phyloP scores from a whole-genome alignment of 495 filamentous ascomycete species.

The Tuber indicum region DNA sequence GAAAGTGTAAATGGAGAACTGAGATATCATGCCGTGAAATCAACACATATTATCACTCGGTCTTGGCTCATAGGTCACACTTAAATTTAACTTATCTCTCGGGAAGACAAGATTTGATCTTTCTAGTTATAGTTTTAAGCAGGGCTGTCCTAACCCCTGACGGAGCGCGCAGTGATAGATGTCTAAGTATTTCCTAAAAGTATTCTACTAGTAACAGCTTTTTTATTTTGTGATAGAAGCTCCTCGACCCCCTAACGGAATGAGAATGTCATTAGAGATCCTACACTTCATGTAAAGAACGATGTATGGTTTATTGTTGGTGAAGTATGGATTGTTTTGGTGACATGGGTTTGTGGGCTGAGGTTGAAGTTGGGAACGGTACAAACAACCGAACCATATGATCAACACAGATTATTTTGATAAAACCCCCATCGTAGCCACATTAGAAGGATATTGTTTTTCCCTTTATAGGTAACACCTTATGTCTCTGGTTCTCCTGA shows the following conservation, averaged over 20 bases:
- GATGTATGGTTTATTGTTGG: neutral
- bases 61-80: neutral
- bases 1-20: neutral
- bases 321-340: neutral
- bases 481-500: neutral
- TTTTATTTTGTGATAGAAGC: neutral
- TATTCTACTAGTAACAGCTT: neutral
- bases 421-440: neutral
- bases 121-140: neutral
- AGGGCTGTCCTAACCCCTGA: neutral
- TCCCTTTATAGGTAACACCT: neutral
- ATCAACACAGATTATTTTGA: neutral
- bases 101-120: neutral
- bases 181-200: neutral
- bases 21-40: neutral
- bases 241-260: neutral
- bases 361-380: neutral
- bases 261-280: neutral
- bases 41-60: conserved; percentile 1
- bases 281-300: neutral
- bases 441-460: neutral
- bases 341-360: neutral
- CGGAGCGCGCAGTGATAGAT: neutral
- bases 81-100: neutral
- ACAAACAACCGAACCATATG: neutral